Evolutionary conservation across 2,329 filamentous ascomycete genomes (phyloP).

Genomic region (Lojkania enalia): DNA sequence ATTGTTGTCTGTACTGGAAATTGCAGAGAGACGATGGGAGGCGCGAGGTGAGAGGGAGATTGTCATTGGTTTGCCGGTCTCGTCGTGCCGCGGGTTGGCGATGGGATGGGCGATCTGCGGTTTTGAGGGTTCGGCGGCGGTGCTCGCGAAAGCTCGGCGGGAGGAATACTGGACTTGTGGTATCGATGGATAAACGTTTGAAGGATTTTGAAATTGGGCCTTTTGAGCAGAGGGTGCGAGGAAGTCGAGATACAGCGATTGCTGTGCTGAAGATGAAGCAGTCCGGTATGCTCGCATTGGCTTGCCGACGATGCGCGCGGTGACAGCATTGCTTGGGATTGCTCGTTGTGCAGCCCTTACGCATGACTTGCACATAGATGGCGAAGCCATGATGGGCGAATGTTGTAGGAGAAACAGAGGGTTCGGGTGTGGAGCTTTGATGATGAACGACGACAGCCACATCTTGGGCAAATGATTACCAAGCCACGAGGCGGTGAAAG

Average conservation of each 20-base stretch:
- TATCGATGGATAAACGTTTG: neutral
- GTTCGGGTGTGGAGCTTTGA: neutral
- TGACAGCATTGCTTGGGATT: neutral
- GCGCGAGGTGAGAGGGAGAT: constrained; percentile 85
- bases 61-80: constrained; percentile 80
- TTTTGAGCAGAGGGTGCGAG: constrained; percentile 28
- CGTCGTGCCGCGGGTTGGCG: constrained; percentile 75
- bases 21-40: constrained; percentile 68
- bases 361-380: constrained; percentile 37
- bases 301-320: constrained; percentile 8
- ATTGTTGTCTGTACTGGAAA: constrained; percentile 58
- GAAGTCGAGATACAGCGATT: constrained; percentile 35
- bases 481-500: constrained; percentile 3
- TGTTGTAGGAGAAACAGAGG: constrained; percentile 1
- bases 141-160: neutral
- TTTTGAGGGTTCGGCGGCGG: constrained; percentile 32
- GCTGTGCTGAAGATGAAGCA: constrained; percentile 25
- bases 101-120: constrained; percentile 41
- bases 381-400: constrained; percentile 26
- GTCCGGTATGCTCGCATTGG: constrained; percentile 26
- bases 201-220: neutral
- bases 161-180: neutral
- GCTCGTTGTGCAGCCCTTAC: constrained; percentile 25
- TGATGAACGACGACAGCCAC: constrained; percentile 3
- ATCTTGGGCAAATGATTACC: neutral